Percentiles rank a stretch among this genome's conserved stretches.
Conservation (phyloP, 139 green algal species). For the Yamagishiella unicocca region DNA sequence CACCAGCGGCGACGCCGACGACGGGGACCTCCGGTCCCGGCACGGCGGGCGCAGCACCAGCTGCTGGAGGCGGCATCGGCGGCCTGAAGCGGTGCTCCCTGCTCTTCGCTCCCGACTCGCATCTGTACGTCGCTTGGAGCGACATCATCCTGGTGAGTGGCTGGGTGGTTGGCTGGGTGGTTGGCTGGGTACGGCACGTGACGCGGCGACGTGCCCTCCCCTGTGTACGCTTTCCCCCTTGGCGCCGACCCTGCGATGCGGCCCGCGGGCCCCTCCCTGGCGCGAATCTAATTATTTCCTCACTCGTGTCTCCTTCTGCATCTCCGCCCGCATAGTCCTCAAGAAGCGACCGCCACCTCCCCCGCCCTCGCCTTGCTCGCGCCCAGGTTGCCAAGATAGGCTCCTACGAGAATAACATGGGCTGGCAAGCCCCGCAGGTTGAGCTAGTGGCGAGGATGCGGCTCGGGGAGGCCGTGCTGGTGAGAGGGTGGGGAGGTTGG, state of each 20-base stretch:
- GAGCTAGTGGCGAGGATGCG: constrained; percentile 54
- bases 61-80: background rate
- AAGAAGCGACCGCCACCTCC: too few relatives aligned
- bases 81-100: constrained; percentile 46
- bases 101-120: constrained; percentile 73
- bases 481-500: background rate
- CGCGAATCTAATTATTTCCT: too few relatives aligned
- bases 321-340: too few relatives aligned
- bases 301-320: too few relatives aligned
- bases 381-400: constrained; percentile 37
- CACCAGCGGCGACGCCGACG: background rate
- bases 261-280: too few relatives aligned
- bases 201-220: too few relatives aligned
- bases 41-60: background rate
- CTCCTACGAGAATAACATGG: constrained; percentile 44
- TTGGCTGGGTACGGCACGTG: too few relatives aligned
- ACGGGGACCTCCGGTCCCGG: too few relatives aligned
- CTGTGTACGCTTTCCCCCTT: too few relatives aligned
- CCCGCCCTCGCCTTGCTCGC: background rate
- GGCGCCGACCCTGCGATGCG: too few relatives aligned
- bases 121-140: constrained; percentile 83
- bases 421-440: constrained; percentile 23
- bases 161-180: background rate
- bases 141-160: constrained; percentile 73
- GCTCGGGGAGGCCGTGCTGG: constrained; percentile 42